Percentiles rank a stretch among this genome's conserved stretches.
phyloP scores from a whole-genome alignment of 805 yeast species.

The Metschnikowia gruessii region DNA sequence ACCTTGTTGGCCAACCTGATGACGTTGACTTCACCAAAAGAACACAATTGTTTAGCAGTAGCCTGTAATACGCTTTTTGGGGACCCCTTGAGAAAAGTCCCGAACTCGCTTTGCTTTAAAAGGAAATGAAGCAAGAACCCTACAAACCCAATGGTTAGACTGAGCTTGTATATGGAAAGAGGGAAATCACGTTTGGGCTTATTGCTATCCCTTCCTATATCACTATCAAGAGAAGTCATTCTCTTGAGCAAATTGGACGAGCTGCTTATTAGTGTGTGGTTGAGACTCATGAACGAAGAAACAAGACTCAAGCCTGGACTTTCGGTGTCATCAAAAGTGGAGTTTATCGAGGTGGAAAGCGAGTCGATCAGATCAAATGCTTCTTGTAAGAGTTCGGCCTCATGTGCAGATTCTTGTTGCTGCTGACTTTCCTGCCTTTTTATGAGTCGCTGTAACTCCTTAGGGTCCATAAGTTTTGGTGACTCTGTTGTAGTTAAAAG shows the following conservation, averaged over 20 bases:
- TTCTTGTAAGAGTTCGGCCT: slow-evolving; percentile 23
- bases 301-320: slow-evolving; percentile 25
- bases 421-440: slow-evolving; percentile 31
- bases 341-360: slow-evolving; percentile 20
- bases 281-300: slow-evolving; percentile 33
- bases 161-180: slow-evolving; percentile 28
- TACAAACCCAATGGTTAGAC: slow-evolving; percentile 39
- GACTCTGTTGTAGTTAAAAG: background rate
- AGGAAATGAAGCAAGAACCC: slow-evolving; percentile 39
- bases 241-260: slow-evolving; percentile 32
- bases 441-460: slow-evolving; percentile 18
- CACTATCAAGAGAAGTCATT: slow-evolving; percentile 22
- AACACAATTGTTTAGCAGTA: background rate
- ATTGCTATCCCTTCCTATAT: slow-evolving; percentile 10
- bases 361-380: slow-evolving; percentile 26
- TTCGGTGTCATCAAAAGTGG: slow-evolving; percentile 18
- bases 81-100: slow-evolving; percentile 1
- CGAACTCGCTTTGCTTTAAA: slow-evolving; percentile 20
- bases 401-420: slow-evolving; percentile 25
- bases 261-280: slow-evolving; percentile 25
- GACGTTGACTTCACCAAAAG: background rate
- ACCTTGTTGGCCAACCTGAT: slow-evolving; percentile 4
- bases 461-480: background rate
- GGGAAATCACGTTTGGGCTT: slow-evolving; percentile 3
- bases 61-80: background rate